Percentiles rank a stretch among this genome's conserved stretches.
Conservation (phyloP, 2,329 filamentous ascomycete species). For the Alternaria gansuensis region DNA sequence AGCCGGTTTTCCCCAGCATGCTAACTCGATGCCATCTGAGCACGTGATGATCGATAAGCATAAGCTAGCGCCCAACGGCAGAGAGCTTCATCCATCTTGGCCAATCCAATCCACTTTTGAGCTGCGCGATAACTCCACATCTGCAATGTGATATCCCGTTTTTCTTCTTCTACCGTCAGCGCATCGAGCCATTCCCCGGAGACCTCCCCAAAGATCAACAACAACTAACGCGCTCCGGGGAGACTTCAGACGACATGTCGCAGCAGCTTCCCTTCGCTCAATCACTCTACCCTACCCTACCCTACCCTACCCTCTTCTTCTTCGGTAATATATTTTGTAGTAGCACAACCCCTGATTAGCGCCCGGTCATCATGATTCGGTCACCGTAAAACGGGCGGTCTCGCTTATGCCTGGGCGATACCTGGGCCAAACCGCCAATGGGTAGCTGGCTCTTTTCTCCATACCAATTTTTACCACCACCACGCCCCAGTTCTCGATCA, state of each 20-base stretch:
- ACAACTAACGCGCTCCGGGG: conserved; percentile 13
- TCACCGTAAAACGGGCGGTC: conserved; percentile 11
- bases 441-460: conserved; percentile 11
- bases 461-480: conserved; percentile 15
- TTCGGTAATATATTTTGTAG: conserved; percentile 13
- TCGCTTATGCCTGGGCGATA: conserved; percentile 17
- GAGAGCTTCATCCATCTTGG: conserved; percentile 1
- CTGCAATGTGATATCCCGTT: conserved; percentile 9
- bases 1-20: conserved; percentile 11
- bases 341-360: conserved; percentile 10
- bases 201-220: conserved; percentile 10
- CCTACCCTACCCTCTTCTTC: conserved; percentile 5
- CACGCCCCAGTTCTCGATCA: conserved; percentile 8
- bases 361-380: conserved; percentile 5
- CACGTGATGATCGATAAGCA: conserved; percentile 13
- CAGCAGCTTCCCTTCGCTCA: background rate
- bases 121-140: conserved; percentile 11
- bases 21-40: background rate
- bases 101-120: background rate
- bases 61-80: conserved; percentile 12
- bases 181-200: conserved; percentile 16
- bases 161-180: conserved; percentile 15
- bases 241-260: conserved; percentile 9
- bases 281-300: background rate
- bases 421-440: conserved; percentile 13